Evolutionary conservation across 805 yeast species (phyloP).

Genomic region (Kazachstania kunashirensis): DNA sequence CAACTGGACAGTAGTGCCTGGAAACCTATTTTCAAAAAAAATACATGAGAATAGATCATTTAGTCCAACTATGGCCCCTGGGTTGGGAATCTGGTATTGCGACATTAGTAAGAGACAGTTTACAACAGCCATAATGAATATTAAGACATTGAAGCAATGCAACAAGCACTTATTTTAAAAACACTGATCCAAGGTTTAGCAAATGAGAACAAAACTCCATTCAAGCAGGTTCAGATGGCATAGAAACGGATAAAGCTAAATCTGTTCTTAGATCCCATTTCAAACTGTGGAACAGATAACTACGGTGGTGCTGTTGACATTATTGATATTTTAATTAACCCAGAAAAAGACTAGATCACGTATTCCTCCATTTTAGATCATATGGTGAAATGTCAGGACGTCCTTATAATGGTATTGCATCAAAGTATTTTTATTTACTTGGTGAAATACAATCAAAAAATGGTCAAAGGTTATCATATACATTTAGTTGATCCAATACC

Average conservation of each 20-base stretch:
- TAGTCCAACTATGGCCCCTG: constrained; percentile 44
- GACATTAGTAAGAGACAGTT: constrained; percentile 29
- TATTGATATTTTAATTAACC: constrained; percentile 40
- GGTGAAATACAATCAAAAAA: constrained; percentile 30
- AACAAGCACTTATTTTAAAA: constrained; percentile 26
- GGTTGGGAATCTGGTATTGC: constrained; percentile 35
- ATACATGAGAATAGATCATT: constrained; percentile 43
- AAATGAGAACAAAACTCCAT: constrained; percentile 24
- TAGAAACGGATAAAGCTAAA: constrained; percentile 59
- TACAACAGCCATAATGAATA: constrained; percentile 30
- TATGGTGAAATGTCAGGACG: constrained; percentile 33
- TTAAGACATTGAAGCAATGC: constrained; percentile 26
- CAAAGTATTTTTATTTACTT: constrained; percentile 33
- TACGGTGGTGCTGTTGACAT: constrained; percentile 47
- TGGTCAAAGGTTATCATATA: constrained; percentile 33
- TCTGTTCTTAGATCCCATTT: constrained; percentile 41
- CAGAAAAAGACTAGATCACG: constrained; percentile 37
- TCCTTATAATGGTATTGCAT: constrained; percentile 22
- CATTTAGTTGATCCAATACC: constrained; percentile 40
- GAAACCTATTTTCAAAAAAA: constrained; percentile 37
- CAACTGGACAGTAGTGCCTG: constrained; percentile 39
- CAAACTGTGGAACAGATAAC: constrained; percentile 39
- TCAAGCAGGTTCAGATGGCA: constrained; percentile 40
- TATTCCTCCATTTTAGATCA: constrained; percentile 36
- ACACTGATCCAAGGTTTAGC: constrained; percentile 26